phyloP scores from a whole-genome alignment of 2,329 filamentous ascomycete species.

The Fusarium hainanense region DNA sequence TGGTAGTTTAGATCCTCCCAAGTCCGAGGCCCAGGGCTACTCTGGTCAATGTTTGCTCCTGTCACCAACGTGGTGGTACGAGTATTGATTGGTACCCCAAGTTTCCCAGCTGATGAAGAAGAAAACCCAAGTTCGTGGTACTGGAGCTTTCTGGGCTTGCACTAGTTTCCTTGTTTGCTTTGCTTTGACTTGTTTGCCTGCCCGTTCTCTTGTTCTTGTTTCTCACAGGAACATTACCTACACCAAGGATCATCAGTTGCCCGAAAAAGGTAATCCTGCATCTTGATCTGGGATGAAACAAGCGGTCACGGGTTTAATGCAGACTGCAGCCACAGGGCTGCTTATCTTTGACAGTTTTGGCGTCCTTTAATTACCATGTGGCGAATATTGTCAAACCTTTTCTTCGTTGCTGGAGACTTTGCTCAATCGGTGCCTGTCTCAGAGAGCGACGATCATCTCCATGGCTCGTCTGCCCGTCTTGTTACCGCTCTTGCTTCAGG shows the following conservation, averaged over 20 bases:
- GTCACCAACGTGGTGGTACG: conserved; percentile 7
- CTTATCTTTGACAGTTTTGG: conserved; percentile 37
- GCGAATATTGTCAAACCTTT: conserved; percentile 29
- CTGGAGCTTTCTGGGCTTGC: conserved; percentile 6
- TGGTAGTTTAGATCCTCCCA: background rate
- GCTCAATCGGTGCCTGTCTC: conserved; percentile 30
- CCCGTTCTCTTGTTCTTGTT: background rate
- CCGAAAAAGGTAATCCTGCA: conserved; percentile 5
- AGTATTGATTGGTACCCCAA: conserved; percentile 11
- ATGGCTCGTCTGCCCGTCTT: conserved; percentile 2
- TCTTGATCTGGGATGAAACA: conserved; percentile 40
- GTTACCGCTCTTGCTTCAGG: conserved; percentile 18
- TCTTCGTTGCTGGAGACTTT: background rate
- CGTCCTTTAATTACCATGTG: conserved; percentile 35
- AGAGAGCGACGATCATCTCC: conserved; percentile 26
- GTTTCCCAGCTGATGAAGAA: background rate
- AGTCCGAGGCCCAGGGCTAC: conserved; percentile 13
- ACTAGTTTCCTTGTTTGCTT: conserved; percentile 3
- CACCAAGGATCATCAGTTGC: background rate
- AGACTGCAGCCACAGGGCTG: conserved; percentile 14
- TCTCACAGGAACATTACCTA: background rate
- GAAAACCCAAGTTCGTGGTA: conserved; percentile 31
- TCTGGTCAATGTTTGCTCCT: background rate
- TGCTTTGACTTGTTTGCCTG: background rate
- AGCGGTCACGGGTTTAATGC: conserved; percentile 13